These are phyloP conservation scores for Yamadazyma kitorensis DNA, from an alignment of 805 yeast genomes.

Conservation along the genomic window DNA sequence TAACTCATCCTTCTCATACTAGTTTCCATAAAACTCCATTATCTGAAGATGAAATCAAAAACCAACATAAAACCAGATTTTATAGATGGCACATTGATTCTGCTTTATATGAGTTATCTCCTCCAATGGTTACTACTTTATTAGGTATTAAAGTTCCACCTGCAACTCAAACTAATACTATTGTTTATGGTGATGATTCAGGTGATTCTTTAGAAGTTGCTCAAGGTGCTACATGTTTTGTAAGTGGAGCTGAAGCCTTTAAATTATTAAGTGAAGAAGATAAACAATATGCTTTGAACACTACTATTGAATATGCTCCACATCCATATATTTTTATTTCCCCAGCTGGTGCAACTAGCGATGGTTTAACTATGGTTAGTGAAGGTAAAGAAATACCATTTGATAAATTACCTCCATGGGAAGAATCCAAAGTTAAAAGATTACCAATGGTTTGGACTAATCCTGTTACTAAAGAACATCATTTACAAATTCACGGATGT, in stretches of 20 bases:
- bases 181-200: conserved; percentile 56
- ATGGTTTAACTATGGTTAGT: conserved; percentile 81
- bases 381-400: conserved; percentile 71
- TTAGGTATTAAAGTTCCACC: conserved; percentile 82
- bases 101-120: conserved; percentile 80
- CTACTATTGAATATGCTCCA: conserved; percentile 87
- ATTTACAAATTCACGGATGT: conserved; percentile 85
- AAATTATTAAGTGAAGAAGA: conserved; percentile 65
- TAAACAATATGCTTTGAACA: conserved; percentile 66
- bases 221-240: conserved; percentile 88
- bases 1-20: conserved; percentile 83
- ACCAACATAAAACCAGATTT: conserved; percentile 66
- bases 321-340: conserved; percentile 88
- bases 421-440: conserved; percentile 67
- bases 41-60: conserved; percentile 58
- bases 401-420: conserved; percentile 80
- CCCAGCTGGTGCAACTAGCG: conserved; percentile 76
- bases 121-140: conserved; percentile 83
- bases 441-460: conserved; percentile 92
- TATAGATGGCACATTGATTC: conserved; percentile 95
- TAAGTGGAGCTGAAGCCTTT: conserved; percentile 80
- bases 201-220: conserved; percentile 63
- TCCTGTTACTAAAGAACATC: conserved; percentile 79
- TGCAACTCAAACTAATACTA: conserved; percentile 55
- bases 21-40: conserved; percentile 72